Conservation (phyloP, 2,329 filamentous ascomycete genomes). For the Clathrospora elynae region DNA sequence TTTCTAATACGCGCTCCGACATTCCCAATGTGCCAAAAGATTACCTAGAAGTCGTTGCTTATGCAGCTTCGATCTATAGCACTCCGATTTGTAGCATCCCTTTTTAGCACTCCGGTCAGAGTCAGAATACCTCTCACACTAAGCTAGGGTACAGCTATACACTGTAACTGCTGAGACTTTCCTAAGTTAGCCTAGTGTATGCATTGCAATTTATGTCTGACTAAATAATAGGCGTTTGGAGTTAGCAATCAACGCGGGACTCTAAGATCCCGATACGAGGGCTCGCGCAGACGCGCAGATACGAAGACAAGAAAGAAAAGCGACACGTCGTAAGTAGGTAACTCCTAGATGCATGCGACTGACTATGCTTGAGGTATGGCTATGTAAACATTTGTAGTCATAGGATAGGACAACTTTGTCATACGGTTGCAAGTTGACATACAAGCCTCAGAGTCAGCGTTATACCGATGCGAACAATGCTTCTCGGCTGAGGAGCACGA, state of each 20-base stretch:
- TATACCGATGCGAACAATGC: too few relatives aligned
- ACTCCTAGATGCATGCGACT: not conserved
- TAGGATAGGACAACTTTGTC: not conserved
- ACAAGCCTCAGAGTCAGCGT: too few relatives aligned
- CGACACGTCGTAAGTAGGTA: too few relatives aligned
- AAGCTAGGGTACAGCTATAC: not conserved
- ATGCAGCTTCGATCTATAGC: too few relatives aligned
- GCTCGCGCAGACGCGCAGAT: not conserved
- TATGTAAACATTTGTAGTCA: not conserved
- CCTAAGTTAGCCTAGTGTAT: not conserved
- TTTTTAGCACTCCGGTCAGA: not conserved
- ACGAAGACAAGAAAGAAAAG: not conserved
- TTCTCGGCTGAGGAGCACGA: too few relatives aligned
- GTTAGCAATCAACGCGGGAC: too few relatives aligned
- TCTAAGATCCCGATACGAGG: not conserved
- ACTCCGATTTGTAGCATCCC: too few relatives aligned
- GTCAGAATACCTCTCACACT: too few relatives aligned
- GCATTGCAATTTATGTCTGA: not conserved
- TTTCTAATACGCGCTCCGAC: too few relatives aligned
- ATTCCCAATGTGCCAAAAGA: too few relatives aligned
- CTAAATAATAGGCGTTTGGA: constrained; percentile 6
- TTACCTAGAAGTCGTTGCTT: too few relatives aligned
- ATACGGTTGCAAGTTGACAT: not conserved
- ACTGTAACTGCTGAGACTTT: constrained; percentile 1
- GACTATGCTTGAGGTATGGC: not conserved